A percentile compares a stretch with the other conserved stretches of the same genome.
Evolutionary conservation across 2,329 filamentous ascomycete genomes (phyloP).

Genomic region (Scedosporium dehoogii): DNA sequence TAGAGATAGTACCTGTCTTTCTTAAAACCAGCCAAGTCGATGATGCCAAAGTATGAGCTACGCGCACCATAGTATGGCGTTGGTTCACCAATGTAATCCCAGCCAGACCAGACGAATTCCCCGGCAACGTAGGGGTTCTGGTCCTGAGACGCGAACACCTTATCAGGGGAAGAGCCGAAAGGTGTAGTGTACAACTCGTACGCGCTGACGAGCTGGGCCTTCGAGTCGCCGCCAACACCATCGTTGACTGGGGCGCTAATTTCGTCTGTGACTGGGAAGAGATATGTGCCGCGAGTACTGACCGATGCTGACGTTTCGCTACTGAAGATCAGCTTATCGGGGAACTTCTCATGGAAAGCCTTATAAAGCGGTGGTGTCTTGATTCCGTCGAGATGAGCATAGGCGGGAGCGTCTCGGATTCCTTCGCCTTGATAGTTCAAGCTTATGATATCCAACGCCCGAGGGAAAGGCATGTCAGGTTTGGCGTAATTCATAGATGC

Average conservation of each 20-base stretch:
- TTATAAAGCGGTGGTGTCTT: slow-evolving; percentile 23
- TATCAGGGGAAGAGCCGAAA: slow-evolving; percentile 40
- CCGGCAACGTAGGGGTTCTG: slow-evolving; percentile 38
- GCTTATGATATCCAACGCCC: slow-evolving; percentile 34
- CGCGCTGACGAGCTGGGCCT: slow-evolving; percentile 28
- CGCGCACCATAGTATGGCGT: slow-evolving; percentile 36
- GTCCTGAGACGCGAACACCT: slow-evolving; percentile 41
- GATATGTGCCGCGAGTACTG: slow-evolving; percentile 39
- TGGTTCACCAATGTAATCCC: slow-evolving; percentile 40
- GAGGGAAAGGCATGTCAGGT: slow-evolving; percentile 26
- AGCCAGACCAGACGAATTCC: slow-evolving; percentile 43
- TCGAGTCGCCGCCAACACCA: slow-evolving; percentile 27
- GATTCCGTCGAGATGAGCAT: slow-evolving; percentile 20
- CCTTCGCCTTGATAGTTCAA: slow-evolving; percentile 49
- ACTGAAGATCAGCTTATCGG: slow-evolving; percentile 34
- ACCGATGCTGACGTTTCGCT: slow-evolving; percentile 34
- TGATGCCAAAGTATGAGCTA: slow-evolving; percentile 45
- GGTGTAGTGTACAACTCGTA: slow-evolving; percentile 40
- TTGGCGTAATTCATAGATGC: slow-evolving; percentile 35
- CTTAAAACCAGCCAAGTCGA: slow-evolving; percentile 46
- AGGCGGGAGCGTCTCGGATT: slow-evolving; percentile 19
- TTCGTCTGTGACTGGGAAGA: slow-evolving; percentile 37
- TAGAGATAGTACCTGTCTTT: slow-evolving; percentile 48
- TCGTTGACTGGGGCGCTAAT: slow-evolving; percentile 26
- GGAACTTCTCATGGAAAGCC: slow-evolving; percentile 32